Conservation (phyloP, 2,329 filamentous ascomycete species). For the Sclerotinia nivalis region DNA sequence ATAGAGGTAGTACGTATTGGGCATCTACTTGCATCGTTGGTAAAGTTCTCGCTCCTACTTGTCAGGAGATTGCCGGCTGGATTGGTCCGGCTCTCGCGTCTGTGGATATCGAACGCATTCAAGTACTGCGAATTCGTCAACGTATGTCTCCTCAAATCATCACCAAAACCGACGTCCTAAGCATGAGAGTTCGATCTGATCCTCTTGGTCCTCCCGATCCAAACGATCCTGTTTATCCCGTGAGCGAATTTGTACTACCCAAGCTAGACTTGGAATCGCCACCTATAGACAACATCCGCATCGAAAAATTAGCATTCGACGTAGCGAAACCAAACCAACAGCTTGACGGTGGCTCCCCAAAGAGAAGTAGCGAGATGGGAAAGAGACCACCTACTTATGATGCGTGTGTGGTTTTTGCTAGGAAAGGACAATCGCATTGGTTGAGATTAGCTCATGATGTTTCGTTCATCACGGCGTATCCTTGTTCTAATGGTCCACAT, state of each 20-base stretch:
- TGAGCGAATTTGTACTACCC: constrained; percentile 66
- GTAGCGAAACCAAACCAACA: background rate
- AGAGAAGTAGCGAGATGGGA: constrained; percentile 19
- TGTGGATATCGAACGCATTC: constrained; percentile 63
- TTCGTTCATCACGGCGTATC: constrained; percentile 65
- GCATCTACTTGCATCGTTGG: constrained; percentile 70
- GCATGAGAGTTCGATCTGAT: constrained; percentile 67
- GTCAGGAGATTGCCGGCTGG: constrained; percentile 71
- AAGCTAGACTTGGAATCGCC: constrained; percentile 52
- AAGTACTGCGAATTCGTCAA: constrained; percentile 69
- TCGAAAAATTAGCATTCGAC: constrained; percentile 60
- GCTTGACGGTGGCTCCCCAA: constrained; percentile 1
- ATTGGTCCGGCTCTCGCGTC: constrained; percentile 71
- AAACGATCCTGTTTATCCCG: constrained; percentile 58
- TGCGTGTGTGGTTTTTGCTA: constrained; percentile 63
- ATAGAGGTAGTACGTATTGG: constrained; percentile 78
- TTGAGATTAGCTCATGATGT: constrained; percentile 64
- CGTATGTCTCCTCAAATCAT: constrained; percentile 58
- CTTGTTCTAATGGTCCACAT: constrained; percentile 64
- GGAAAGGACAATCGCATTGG: constrained; percentile 64
- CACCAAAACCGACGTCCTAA: constrained; percentile 59
- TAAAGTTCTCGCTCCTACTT: constrained; percentile 73
- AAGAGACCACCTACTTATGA: constrained; percentile 54
- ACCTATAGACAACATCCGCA: constrained; percentile 62
- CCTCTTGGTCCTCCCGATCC: constrained; percentile 60